Conservation (phyloP, 345 rosid genomes). For the Arabis hirsuta region DNA sequence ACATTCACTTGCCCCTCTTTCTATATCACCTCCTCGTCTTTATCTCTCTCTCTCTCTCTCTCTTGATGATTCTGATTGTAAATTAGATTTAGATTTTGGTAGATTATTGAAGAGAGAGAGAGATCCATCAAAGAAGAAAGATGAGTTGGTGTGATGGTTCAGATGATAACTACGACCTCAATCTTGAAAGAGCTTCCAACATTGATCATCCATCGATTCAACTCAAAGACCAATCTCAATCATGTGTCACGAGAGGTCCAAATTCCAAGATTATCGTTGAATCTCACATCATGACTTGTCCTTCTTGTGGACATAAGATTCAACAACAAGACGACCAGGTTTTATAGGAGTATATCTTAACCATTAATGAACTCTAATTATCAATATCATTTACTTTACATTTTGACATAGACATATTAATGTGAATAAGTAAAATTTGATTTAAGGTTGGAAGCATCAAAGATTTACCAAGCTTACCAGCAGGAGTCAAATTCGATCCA, state of each 20-base stretch:
- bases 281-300: constrained; percentile 50
- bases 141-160: constrained; percentile 73
- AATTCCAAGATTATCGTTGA: constrained; percentile 37
- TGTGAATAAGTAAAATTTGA: constrained; percentile 1
- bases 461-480: constrained; percentile 86
- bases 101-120: constrained; percentile 34
- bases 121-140: constrained; percentile 40
- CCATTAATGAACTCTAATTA: not conserved
- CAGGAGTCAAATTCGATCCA: constrained; percentile 95
- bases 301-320: constrained; percentile 76
- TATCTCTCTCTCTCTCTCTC: constrained; percentile 16
- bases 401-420: not conserved
- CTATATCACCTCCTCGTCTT: constrained; percentile 35
- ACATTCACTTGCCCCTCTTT: constrained; percentile 37
- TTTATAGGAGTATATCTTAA: not conserved
- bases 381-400: not conserved
- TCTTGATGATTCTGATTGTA: constrained; percentile 30
- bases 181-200: constrained; percentile 44
- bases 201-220: constrained; percentile 37
- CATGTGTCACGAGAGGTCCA: constrained; percentile 40
- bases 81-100: constrained; percentile 21
- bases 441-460: constrained; percentile 60
- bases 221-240: constrained; percentile 42
- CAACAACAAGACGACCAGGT: constrained; percentile 69
- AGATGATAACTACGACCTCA: constrained; percentile 46